Conservation (phyloP, 2,329 filamentous ascomycete genomes). For the Lachnum nothofagi region DNA sequence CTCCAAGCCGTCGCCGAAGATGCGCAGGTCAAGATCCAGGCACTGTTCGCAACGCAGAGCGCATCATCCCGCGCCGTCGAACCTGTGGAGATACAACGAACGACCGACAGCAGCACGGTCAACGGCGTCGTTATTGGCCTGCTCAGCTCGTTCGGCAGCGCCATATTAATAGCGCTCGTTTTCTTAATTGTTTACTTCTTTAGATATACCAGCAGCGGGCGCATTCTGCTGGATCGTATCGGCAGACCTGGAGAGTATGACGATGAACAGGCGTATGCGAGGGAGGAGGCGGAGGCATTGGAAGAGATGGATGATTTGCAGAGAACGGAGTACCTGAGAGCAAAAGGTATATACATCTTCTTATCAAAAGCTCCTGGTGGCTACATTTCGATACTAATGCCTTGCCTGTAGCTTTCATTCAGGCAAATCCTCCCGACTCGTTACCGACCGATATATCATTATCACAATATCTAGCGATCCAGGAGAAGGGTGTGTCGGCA, state of each 20-base stretch:
- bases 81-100: conserved; percentile 11
- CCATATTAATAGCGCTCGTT: conserved; percentile 73
- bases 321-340: conserved; percentile 82
- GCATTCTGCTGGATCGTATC: conserved; percentile 89
- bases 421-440: conserved; percentile 91
- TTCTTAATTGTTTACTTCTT: conserved; percentile 88
- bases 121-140: conserved; percentile 90
- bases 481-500: conserved; percentile 98
- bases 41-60: background rate
- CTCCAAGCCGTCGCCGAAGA: conserved; percentile 3
- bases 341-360: conserved; percentile 66
- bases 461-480: conserved; percentile 95
- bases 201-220: conserved; percentile 77
- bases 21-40: conserved; percentile 12
- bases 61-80: background rate
- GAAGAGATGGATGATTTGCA: conserved; percentile 94
- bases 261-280: conserved; percentile 89
- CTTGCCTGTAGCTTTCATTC: conserved; percentile 68
- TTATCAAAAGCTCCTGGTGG: background rate
- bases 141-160: conserved; percentile 88
- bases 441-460: conserved; percentile 94
- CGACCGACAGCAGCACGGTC: conserved; percentile 39
- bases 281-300: conserved; percentile 91
- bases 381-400: conserved; percentile 5
- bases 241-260: conserved; percentile 93